These are phyloP conservation scores for Agapanthus africanus DNA, from an alignment of 106 monocot genomes.

Conservation along the genomic window DNA sequence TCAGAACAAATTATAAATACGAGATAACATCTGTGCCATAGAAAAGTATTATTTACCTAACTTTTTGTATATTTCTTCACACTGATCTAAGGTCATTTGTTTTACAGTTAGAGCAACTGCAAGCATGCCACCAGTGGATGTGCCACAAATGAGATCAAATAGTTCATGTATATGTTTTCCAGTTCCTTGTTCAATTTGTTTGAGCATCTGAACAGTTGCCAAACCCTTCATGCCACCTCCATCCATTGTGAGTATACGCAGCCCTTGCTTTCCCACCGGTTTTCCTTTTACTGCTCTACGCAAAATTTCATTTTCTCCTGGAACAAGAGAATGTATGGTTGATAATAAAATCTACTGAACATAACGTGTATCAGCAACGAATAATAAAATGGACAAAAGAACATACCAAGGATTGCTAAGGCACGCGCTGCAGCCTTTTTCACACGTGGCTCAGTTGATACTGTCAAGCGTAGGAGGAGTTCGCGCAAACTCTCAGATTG, in stretches of 20 bases:
- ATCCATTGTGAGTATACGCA: conserved; percentile 96
- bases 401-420: conserved; percentile 91
- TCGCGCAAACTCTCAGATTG: conserved; percentile 83
- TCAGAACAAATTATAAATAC: conserved; percentile 7
- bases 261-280: conserved; percentile 60
- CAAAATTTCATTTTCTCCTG: conserved; percentile 96
- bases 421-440: conserved; percentile 95
- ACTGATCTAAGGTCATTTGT: conserved; percentile 81
- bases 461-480: conserved; percentile 69
- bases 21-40: too few relatives aligned
- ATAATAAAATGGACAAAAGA: conserved; percentile 2
- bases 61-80: conserved; percentile 97
- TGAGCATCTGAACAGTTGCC: conserved; percentile 93
- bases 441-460: conserved; percentile 41
- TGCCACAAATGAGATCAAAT: conserved; percentile 97
- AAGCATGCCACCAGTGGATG: conserved; percentile 99
- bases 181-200: conserved; percentile 89
- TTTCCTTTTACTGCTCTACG: conserved; percentile 72
- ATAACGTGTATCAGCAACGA: neutral
- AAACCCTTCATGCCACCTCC: conserved; percentile 99
- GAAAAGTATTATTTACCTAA: too few relatives aligned
- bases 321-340: neutral
- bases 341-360: neutral
- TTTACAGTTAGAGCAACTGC: conserved; percentile 93
- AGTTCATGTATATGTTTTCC: conserved; percentile 93